These are phyloP conservation scores for Blastobotrys petasosporus DNA, from an alignment of 1,139 yeast genomes.

Conservation along the genomic window DNA sequence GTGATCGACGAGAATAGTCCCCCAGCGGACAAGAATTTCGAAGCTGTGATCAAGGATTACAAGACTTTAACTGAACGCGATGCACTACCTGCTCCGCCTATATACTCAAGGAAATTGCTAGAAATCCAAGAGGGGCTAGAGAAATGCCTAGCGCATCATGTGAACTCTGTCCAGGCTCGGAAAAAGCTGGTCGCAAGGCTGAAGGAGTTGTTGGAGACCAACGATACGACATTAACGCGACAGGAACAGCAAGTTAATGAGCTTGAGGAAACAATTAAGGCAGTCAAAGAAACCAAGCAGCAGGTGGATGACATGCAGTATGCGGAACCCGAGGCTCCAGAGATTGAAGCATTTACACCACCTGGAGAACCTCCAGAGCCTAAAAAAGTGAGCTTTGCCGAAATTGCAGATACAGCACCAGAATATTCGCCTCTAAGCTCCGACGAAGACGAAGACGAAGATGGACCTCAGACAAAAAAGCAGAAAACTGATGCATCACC, in stretches of 20 bases:
- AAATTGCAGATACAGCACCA: constrained; percentile 35
- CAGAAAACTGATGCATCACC: constrained; percentile 16
- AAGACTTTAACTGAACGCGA: constrained; percentile 36
- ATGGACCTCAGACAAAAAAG: constrained; percentile 28
- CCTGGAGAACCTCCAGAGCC: constrained; percentile 14
- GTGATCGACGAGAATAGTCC: constrained; percentile 2
- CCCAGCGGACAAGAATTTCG: constrained; percentile 10
- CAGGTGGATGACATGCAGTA: constrained; percentile 45
- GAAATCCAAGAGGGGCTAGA: constrained; percentile 16
- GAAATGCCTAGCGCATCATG: constrained; percentile 22
- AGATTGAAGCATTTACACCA: constrained; percentile 14
- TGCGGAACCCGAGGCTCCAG: constrained; percentile 7
- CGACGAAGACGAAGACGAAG: constrained; percentile 33
- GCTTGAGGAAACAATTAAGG: constrained; percentile 38
- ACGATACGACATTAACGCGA: constrained; percentile 41
- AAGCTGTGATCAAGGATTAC: constrained; percentile 18
- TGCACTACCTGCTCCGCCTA: constrained; percentile 47
- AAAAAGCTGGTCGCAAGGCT: constrained; percentile 40
- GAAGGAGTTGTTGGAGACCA: constrained; percentile 38
- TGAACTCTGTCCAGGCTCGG: constrained; percentile 40
- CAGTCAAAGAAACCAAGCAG: constrained; percentile 39
- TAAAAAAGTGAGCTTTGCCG: neutral
- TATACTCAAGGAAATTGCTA: constrained; percentile 42
- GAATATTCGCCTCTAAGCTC: constrained; percentile 34
- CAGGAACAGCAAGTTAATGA: constrained; percentile 43